phyloP scores from a whole-genome alignment of 202 grass and related monocot species.

The Zizania palustris region DNA sequence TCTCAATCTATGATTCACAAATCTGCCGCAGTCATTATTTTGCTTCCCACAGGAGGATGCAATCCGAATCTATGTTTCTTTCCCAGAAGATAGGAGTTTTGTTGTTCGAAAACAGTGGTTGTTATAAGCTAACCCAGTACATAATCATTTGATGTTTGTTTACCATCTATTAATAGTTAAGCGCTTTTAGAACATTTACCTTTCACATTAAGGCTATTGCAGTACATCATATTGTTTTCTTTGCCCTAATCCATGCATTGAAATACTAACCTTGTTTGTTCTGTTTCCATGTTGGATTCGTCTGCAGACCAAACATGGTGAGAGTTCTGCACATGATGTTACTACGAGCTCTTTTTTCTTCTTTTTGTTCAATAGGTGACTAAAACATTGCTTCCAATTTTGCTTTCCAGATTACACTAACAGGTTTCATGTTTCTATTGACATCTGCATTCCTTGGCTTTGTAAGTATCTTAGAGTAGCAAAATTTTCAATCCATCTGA shows the following conservation, averaged over 20 bases:
- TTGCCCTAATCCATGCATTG: neutral
- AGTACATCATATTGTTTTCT: neutral
- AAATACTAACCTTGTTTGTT: conserved; percentile 35
- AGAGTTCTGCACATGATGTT: conserved; percentile 37
- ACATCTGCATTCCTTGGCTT: conserved; percentile 81
- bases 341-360: neutral
- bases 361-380: conserved; percentile 12
- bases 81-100: neutral
- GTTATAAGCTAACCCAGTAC: neutral
- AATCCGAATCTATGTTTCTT: neutral
- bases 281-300: conserved; percentile 27
- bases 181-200: neutral
- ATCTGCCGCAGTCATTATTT: neutral
- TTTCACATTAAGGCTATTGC: neutral
- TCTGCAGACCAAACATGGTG: conserved; percentile 92
- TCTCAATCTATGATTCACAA: neutral
- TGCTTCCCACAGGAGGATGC: neutral
- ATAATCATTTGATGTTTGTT: conserved; percentile 3
- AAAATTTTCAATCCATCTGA: neutral
- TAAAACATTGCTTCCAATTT: conserved; percentile 11
- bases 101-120: neutral
- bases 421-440: conserved; percentile 79
- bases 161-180: neutral
- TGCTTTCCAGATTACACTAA: conserved; percentile 76
- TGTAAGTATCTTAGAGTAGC: conserved; percentile 56